Percentiles rank a stretch among this genome's conserved stretches.
phyloP scores from a whole-genome alignment of 2,329 filamentous ascomycete genomes.

The Coniochaeta sp. region DNA sequence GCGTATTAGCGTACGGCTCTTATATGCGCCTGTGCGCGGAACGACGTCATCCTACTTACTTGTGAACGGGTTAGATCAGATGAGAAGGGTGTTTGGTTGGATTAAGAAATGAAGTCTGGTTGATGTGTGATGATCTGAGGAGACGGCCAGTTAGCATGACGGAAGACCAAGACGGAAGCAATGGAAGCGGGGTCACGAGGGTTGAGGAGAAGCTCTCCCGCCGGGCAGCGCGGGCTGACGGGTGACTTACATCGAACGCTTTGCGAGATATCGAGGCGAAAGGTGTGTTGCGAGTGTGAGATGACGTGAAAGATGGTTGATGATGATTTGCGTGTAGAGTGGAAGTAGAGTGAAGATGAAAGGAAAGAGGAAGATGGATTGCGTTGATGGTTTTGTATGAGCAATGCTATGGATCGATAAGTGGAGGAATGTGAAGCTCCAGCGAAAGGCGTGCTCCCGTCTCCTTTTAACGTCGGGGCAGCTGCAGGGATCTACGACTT shows the following conservation, averaged over 20 bases:
- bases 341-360: not conserved
- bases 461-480: not conserved
- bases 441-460: not conserved
- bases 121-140: not conserved
- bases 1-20: conserved; percentile 3
- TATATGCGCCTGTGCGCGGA: not conserved
- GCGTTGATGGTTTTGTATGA: not conserved
- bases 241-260: not conserved
- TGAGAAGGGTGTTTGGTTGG: not conserved
- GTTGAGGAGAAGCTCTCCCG: not conserved
- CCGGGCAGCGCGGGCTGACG: not conserved
- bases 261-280: not conserved
- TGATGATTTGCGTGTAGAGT: not conserved
- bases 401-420: not conserved
- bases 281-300: not conserved
- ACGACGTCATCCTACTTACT: conserved; percentile 12
- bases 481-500: not conserved
- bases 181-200: not conserved
- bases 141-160: not conserved
- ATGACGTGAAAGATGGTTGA: not conserved
- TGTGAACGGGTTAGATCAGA: conserved; percentile 11
- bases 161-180: no score
- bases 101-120: not conserved
- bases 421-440: not conserved
- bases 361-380: not conserved